A percentile compares a stretch with the other conserved stretches of the same genome.
Evolutionary conservation across 441 rosid genomes (phyloP).

Genomic region (Dalechampia spathulata): DNA sequence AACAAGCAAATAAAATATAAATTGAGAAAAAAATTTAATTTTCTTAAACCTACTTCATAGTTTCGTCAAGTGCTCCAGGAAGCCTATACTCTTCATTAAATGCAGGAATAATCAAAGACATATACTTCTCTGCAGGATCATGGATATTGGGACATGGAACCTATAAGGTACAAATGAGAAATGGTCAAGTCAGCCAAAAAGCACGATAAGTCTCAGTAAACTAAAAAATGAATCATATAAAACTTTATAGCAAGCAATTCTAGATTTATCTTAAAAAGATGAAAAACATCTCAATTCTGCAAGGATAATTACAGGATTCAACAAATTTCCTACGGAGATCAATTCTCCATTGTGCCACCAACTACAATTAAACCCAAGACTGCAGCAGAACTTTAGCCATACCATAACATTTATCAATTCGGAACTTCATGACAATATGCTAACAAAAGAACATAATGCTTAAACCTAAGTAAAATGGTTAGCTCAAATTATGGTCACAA

Average conservation of each 20-base stretch:
- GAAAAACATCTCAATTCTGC: not conserved
- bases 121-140: slow-evolving; percentile 77
- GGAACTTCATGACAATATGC: no score
- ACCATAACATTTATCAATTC: no score
- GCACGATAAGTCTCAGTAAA: not conserved
- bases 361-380: no score
- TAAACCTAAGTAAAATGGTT: no score
- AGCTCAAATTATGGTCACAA: no score
- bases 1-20: not conserved
- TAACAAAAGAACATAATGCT: no score
- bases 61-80: slow-evolving; percentile 83
- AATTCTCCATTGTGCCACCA: not conserved
- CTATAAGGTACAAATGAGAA: slow-evolving; percentile 25
- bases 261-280: not conserved
- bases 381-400: no score
- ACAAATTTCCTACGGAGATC: not conserved
- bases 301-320: not conserved
- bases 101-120: slow-evolving; percentile 85
- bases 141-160: slow-evolving; percentile 56
- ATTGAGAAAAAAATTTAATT: not conserved
- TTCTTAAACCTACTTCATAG: slow-evolving; percentile 47
- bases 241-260: not conserved
- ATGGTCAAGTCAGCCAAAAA: slow-evolving; percentile 5
- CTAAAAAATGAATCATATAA: not conserved
- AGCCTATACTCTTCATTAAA: slow-evolving; percentile 89